These are phyloP conservation scores for Camelina laxa DNA, from an alignment of 345 rosid genomes.

Conservation along the genomic window DNA sequence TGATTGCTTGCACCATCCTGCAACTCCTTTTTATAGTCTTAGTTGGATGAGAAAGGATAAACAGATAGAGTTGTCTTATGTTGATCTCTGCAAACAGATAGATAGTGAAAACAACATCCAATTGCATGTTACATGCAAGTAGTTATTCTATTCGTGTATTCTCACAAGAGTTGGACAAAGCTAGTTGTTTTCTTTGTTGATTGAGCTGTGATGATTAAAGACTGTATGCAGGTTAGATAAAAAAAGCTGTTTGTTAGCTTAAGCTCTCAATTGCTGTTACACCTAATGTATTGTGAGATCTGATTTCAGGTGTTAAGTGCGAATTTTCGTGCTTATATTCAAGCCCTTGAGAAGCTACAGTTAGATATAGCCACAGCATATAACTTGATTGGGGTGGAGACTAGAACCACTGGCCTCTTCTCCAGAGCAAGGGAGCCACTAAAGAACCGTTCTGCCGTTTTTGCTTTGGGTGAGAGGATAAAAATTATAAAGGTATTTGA, in stretches of 20 bases:
- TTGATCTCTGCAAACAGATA: too few species aligned
- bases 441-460: slow-evolving; percentile 94
- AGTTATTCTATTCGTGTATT: too few species aligned
- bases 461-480: slow-evolving; percentile 92
- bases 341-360: slow-evolving; percentile 92
- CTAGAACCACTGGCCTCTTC: slow-evolving; percentile 84
- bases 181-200: too few species aligned
- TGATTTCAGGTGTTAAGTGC: slow-evolving; percentile 91
- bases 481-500: slow-evolving; percentile 82
- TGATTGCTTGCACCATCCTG: slow-evolving; percentile 13
- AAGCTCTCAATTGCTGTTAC: slow-evolving; percentile 22
- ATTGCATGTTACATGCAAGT: too few species aligned
- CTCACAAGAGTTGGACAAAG: too few species aligned
- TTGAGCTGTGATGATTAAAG: slow-evolving; percentile 4
- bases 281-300: slow-evolving; percentile 24
- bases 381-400: slow-evolving; percentile 96
- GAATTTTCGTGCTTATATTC: slow-evolving; percentile 96
- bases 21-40: slow-evolving; percentile 7
- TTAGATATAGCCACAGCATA: slow-evolving; percentile 91
- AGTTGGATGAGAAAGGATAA: slow-evolving; percentile 17
- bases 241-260: slow-evolving; percentile 15
- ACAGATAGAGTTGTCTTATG: too few species aligned
- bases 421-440: slow-evolving; percentile 83
- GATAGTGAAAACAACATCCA: too few species aligned
- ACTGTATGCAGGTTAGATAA: slow-evolving; percentile 28